Conservation (phyloP, 805 yeast genomes). For the Saturnispora sekii region DNA sequence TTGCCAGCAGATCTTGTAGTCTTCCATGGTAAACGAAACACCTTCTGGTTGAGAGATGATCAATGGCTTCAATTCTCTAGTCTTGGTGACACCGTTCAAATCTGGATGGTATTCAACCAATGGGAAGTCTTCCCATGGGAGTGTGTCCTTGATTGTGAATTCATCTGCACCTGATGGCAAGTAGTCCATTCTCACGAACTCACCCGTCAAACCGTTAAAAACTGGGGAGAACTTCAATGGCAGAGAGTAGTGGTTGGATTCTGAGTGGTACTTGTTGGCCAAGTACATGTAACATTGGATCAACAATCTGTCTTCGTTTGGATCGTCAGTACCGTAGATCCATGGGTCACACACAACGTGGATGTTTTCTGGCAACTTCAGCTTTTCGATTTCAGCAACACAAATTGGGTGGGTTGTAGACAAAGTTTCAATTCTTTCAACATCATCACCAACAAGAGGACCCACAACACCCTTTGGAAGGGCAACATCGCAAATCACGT, state of each 20-base stretch:
- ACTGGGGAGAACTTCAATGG: constrained; percentile 71
- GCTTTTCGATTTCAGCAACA: constrained; percentile 54
- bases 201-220: constrained; percentile 48
- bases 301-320: constrained; percentile 49
- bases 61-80: constrained; percentile 60
- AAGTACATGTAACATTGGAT: constrained; percentile 71
- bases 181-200: constrained; percentile 63
- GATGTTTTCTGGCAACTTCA: constrained; percentile 48
- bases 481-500: constrained; percentile 45
- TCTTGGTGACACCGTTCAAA: constrained; percentile 40
- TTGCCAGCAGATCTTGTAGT: constrained; percentile 64
- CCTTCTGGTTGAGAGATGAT: constrained; percentile 71
- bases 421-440: constrained; percentile 42
- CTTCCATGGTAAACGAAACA: constrained; percentile 53
- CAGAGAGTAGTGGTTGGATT: constrained; percentile 66
- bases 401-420: constrained; percentile 48
- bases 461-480: constrained; percentile 59
- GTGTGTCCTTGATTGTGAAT: constrained; percentile 37
- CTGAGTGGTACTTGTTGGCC: constrained; percentile 52
- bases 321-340: constrained; percentile 74
- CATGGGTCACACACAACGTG: constrained; percentile 64
- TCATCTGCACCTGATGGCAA: constrained; percentile 74
- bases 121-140: constrained; percentile 50
- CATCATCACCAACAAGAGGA: constrained; percentile 61
- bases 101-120: constrained; percentile 70